phyloP scores from a whole-genome alignment of 2,329 filamentous ascomycete genomes.

The Leptographium galeiforme region DNA sequence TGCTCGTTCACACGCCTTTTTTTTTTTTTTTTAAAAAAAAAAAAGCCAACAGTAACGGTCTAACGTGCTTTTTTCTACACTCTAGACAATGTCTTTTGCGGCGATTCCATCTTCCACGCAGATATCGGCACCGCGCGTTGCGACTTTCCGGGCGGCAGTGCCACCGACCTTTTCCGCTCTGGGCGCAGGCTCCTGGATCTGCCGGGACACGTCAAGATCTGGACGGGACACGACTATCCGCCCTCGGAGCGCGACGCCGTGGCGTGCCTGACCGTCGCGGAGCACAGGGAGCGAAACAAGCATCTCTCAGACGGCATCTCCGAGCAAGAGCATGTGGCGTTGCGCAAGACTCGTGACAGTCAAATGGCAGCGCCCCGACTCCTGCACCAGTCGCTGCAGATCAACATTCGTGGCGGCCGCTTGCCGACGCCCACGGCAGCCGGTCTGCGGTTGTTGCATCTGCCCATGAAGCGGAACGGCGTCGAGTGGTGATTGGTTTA shows the following conservation, averaged over 20 bases:
- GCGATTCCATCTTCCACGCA: conserved; percentile 38
- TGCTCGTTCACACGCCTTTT: background rate
- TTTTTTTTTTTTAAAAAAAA: no score
- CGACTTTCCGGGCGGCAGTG: conserved; percentile 40
- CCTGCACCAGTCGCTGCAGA: conserved; percentile 35
- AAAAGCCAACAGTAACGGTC: background rate
- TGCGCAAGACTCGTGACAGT: conserved; percentile 29
- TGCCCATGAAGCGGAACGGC: conserved; percentile 4
- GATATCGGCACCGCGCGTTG: conserved; percentile 39
- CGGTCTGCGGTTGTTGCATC: conserved; percentile 3
- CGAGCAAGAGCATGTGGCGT: conserved; percentile 29
- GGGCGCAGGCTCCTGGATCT: conserved; percentile 27
- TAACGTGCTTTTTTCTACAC: background rate
- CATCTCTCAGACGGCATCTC: conserved; percentile 29
- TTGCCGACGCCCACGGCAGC: conserved; percentile 19
- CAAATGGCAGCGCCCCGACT: conserved; percentile 29
- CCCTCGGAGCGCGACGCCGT: conserved; percentile 18
- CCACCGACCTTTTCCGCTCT: conserved; percentile 29
- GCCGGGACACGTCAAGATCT: conserved; percentile 31
- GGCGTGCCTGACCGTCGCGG: conserved; percentile 29
- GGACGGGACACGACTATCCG: conserved; percentile 43
- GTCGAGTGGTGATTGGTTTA: background rate
- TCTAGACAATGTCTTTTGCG: conserved; percentile 30
- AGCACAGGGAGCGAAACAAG: conserved; percentile 32
- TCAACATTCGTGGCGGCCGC: conserved; percentile 36